These are phyloP conservation scores for Claviceps pazoutovae DNA, from an alignment of 2,329 filamentous ascomycete species.

Conservation along the genomic window DNA sequence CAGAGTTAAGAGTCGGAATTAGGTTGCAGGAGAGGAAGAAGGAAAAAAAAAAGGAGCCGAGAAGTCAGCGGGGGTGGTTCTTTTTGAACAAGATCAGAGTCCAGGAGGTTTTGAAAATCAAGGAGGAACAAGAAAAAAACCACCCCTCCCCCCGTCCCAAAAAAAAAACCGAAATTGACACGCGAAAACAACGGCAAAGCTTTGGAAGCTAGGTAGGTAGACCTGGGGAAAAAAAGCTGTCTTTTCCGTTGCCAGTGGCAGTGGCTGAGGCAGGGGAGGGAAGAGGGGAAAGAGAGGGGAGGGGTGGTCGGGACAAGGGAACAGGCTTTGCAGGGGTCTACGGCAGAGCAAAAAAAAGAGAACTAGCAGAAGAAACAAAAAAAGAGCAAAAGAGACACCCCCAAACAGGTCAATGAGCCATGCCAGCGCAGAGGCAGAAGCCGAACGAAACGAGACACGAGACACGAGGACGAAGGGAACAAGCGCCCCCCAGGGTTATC, in stretches of 20 bases:
- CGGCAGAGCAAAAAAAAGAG: not conserved
- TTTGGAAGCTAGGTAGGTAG: not conserved
- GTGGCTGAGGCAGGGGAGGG: not conserved
- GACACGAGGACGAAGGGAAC: not conserved
- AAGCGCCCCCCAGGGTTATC: not conserved
- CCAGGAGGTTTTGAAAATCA: slow-evolving; percentile 16
- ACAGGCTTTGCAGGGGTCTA: not conserved
- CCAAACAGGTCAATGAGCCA: not conserved
- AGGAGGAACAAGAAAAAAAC: slow-evolving; percentile 10
- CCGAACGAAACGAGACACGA: not conserved
- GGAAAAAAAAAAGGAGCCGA: slow-evolving; percentile 14
- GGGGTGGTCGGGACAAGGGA: not conserved
- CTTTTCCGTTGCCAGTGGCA: not conserved
- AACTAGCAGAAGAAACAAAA: not conserved
- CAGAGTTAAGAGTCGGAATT: not conserved
- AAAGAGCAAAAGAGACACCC: not conserved
- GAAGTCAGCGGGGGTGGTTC: slow-evolving; percentile 6
- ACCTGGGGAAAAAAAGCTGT: not conserved
- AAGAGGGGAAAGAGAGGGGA: not conserved
- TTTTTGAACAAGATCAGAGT: slow-evolving; percentile 4
- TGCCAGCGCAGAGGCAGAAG: not conserved
- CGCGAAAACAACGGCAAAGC: slow-evolving; percentile 2
- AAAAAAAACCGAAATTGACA: not conserved
- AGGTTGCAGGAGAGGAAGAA: not conserved
- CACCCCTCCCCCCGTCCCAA: slow-evolving; percentile 4